A percentile compares a stretch with the other conserved stretches of the same genome.
Evolutionary conservation across 75 land plant species (phyloP).

Genomic region (Picea glauca): DNA sequence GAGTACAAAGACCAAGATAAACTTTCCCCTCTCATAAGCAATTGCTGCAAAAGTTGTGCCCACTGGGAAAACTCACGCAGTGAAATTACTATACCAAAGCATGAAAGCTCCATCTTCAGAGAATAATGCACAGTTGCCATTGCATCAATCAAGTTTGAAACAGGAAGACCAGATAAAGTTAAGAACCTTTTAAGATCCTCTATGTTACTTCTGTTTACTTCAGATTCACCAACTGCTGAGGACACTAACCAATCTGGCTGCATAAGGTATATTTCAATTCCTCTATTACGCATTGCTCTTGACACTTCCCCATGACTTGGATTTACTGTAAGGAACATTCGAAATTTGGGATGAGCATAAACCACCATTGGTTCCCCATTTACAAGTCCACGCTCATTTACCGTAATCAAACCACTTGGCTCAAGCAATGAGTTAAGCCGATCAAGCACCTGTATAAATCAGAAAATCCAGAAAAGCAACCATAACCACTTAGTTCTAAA

Average conservation of each 20-base stretch:
- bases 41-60: slow-evolving; percentile 77
- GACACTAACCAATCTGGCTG: slow-evolving; percentile 48
- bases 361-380: slow-evolving; percentile 81
- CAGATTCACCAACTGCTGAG: slow-evolving; percentile 2
- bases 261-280: slow-evolving; percentile 83
- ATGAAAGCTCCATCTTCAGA: slow-evolving; percentile 40
- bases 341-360: slow-evolving; percentile 76
- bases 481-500: too few species aligned
- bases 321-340: slow-evolving; percentile 89
- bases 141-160: slow-evolving; percentile 37
- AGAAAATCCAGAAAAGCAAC: too few species aligned
- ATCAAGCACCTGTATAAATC: slow-evolving; percentile 80
- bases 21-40: slow-evolving; percentile 65
- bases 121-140: slow-evolving; percentile 70
- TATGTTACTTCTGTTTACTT: slow-evolving; percentile 7
- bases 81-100: slow-evolving; percentile 41
- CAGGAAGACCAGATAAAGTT: slow-evolving; percentile 63
- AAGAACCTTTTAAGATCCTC: slow-evolving; percentile 52
- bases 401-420: slow-evolving; percentile 65
- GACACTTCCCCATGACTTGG: slow-evolving; percentile 92
- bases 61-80: slow-evolving; percentile 73
- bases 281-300: slow-evolving; percentile 97
- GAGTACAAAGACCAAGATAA: slow-evolving; percentile 58
- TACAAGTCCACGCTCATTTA: slow-evolving; percentile 92
- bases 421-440: slow-evolving; percentile 92